These are phyloP conservation scores for Gossypium schwendimanii DNA, from an alignment of 441 rosid species.

Conservation along the genomic window DNA sequence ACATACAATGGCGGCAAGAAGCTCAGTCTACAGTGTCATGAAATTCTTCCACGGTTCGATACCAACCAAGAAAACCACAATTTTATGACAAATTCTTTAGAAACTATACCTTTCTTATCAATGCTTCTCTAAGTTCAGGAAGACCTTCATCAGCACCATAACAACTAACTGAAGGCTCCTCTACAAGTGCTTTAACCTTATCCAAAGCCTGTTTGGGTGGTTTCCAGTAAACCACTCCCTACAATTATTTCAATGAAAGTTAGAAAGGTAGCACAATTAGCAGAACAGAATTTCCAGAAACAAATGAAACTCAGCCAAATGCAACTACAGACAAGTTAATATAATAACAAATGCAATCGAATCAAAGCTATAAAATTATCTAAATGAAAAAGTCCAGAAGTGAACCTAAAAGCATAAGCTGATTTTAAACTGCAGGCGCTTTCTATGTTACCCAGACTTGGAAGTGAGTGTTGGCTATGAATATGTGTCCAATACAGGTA, in stretches of 20 bases:
- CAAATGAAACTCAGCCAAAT: background rate
- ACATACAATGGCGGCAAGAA: background rate
- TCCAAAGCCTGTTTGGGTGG: constrained; percentile 80
- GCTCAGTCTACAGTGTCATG: constrained; percentile 1
- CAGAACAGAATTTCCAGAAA: background rate
- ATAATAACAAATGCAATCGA: background rate
- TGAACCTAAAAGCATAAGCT: background rate
- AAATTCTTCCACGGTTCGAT: background rate
- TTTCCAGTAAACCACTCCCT: constrained; percentile 97
- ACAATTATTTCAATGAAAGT: background rate
- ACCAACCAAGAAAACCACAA: constrained; percentile 8
- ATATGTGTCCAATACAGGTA: background rate
- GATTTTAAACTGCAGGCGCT: background rate
- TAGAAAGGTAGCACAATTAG: background rate
- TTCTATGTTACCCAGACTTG: background rate
- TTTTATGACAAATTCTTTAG: background rate
- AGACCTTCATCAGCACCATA: constrained; percentile 95
- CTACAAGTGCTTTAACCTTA: constrained; percentile 71
- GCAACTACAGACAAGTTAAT: background rate
- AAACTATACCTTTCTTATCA: constrained; percentile 50
- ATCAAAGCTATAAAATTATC: background rate
- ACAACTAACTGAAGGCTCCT: constrained; percentile 69
- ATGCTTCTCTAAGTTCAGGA: constrained; percentile 66
- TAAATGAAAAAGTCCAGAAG: background rate
- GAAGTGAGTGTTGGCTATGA: background rate